These are phyloP conservation scores for Lentinus brumalis DNA, from an alignment of 768 basidiomycete genomes.

Conservation along the genomic window DNA sequence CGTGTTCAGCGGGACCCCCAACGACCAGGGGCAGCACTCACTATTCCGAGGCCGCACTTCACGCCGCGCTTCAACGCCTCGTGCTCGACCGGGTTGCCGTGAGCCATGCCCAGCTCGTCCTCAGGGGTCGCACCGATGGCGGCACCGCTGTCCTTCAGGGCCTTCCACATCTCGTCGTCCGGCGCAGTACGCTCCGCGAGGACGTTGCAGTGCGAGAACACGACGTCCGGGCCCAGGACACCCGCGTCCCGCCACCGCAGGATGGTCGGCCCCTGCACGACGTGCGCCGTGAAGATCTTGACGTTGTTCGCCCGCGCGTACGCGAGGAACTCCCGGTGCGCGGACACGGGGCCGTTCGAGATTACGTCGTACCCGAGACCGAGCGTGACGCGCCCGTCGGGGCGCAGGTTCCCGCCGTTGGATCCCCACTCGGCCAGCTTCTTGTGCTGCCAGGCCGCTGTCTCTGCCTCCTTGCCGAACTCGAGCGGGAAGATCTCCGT, in stretches of 20 bases:
- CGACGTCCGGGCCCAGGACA: conserved; percentile 30
- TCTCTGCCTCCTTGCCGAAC: conserved; percentile 26
- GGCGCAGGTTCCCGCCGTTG: conserved; percentile 24
- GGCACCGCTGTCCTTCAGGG: conserved; percentile 28
- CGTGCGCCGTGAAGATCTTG: conserved; percentile 29
- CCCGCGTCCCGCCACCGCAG: conserved; percentile 27
- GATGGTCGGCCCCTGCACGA: conserved; percentile 27
- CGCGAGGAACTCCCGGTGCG: conserved; percentile 25
- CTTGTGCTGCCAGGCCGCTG: conserved; percentile 26
- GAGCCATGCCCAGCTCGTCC: conserved; percentile 36
- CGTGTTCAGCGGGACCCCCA: background rate
- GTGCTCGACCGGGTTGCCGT: conserved; percentile 31
- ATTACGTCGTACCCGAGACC: conserved; percentile 32
- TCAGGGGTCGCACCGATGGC: conserved; percentile 32
- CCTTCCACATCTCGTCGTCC: conserved; percentile 31
- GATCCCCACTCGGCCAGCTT: conserved; percentile 26
- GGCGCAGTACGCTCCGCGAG: conserved; percentile 25
- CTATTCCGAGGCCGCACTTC: conserved; percentile 32
- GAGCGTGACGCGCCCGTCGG: conserved; percentile 32
- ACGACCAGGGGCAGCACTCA: conserved; percentile 6
- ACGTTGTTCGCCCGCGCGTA: conserved; percentile 24
- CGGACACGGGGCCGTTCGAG: conserved; percentile 7
- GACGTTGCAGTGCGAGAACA: conserved; percentile 33
- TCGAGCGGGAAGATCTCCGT: conserved; percentile 24
- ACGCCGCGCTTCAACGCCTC: conserved; percentile 32